phyloP scores from a whole-genome alignment of 2,329 filamentous ascomycete genomes.

The Fusarium begoniae region DNA sequence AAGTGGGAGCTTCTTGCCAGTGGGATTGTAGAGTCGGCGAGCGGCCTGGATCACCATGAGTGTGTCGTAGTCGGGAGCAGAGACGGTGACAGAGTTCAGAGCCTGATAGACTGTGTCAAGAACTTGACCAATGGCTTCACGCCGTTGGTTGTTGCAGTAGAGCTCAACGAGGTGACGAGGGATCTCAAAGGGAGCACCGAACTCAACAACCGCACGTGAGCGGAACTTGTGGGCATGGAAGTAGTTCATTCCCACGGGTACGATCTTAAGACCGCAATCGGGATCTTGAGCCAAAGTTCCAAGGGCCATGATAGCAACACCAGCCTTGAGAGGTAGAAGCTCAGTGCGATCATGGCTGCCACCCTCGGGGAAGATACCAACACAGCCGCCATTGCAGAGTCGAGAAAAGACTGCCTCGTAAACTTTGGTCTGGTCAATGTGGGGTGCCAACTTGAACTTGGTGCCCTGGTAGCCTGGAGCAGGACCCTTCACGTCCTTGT shows the following conservation, averaged over 20 bases:
- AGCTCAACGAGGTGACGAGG: constrained; percentile 83
- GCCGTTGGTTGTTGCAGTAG: constrained; percentile 83
- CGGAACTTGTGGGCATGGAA: constrained; percentile 99
- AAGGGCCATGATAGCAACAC: constrained; percentile 97
- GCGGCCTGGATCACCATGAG: constrained; percentile 97
- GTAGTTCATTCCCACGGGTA: constrained; percentile 99
- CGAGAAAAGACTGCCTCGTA: constrained; percentile 93
- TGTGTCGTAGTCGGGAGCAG: constrained; percentile 93
- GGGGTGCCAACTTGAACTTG: constrained; percentile 87
- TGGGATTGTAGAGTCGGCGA: constrained; percentile 90
- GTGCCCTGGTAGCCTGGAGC: constrained; percentile 76
- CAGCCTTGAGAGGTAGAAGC: constrained; percentile 91
- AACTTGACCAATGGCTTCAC: constrained; percentile 86
- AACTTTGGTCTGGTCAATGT: constrained; percentile 92
- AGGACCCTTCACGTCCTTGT: constrained; percentile 62
- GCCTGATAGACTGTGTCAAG: constrained; percentile 88
- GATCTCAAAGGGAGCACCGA: constrained; percentile 88
- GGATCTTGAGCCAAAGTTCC: constrained; percentile 87
- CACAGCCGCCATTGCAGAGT: constrained; percentile 83
- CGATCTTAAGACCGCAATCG: constrained; percentile 89
- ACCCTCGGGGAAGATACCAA: constrained; percentile 97
- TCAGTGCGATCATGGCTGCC: constrained; percentile 95
- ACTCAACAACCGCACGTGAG: constrained; percentile 94
- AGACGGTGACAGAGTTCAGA: constrained; percentile 88
- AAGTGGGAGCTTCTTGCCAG: constrained; percentile 90